Percentiles rank a stretch among this genome's conserved stretches.
Conservation (phyloP, 2,329 filamentous ascomycete species). For the Cryphonectria nitschkei region DNA sequence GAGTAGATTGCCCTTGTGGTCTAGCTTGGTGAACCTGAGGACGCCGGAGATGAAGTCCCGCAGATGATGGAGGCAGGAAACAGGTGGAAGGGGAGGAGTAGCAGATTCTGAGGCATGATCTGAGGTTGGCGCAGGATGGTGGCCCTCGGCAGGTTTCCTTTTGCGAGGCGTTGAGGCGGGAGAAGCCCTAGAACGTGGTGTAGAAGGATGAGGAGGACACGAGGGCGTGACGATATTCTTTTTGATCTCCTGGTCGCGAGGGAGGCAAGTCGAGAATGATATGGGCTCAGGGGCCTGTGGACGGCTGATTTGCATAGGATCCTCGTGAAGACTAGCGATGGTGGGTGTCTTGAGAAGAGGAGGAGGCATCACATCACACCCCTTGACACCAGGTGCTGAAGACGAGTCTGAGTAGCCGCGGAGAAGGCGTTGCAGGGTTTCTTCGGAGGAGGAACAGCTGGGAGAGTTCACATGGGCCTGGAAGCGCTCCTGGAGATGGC, state of each 20-base stretch:
- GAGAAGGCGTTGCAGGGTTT: slow-evolving; percentile 10
- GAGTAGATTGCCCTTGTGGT: slow-evolving; percentile 44
- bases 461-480: slow-evolving; percentile 8
- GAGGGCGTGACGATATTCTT: background rate
- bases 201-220: background rate
- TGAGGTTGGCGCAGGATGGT: no score
- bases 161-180: no score
- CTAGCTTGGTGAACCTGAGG: slow-evolving; percentile 35
- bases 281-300: slow-evolving; percentile 7
- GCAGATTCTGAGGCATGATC: slow-evolving; percentile 29
- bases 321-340: background rate
- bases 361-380: background rate
- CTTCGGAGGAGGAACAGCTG: slow-evolving; percentile 1
- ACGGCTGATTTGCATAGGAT: background rate
- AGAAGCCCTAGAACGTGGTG: background rate
- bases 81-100: slow-evolving; percentile 46
- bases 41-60: slow-evolving; percentile 48
- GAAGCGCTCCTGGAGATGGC: slow-evolving; percentile 4
- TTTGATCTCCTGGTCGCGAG: background rate
- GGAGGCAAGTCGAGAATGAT: slow-evolving; percentile 2
- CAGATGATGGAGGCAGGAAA: slow-evolving; percentile 61
- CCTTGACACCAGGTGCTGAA: background rate
- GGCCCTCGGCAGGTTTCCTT: background rate
- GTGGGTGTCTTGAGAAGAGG: background rate
- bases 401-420: slow-evolving; percentile 2